Evolutionary conservation across 1,284 basidiomycete species (phyloP), one percentile per base, ranked within the genome.

Genomic region (Ceratobasidium sp.): DNA sequence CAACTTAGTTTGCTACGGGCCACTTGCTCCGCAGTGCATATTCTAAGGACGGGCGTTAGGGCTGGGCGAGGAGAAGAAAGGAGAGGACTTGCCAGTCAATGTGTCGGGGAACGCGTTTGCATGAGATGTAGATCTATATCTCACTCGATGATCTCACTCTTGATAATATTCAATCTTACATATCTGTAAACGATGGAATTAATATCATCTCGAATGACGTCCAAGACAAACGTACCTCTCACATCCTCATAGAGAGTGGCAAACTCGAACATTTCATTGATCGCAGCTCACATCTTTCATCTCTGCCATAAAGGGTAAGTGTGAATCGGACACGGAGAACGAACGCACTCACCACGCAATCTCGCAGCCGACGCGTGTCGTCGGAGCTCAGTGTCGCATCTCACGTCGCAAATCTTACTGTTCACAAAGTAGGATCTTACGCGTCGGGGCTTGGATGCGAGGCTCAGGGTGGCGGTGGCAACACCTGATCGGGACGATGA

Each of bases 371-470:
- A 54, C n/a, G 29, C 14, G 1, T 13, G 16, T 58, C 16, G 56
- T 59, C 56, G 31, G 19, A n/a, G 56, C 56, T 59, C 31, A 59
- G 34, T 29, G 13, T n/a, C 56, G 29, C 29, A 39, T 37, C 56
- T 59, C 56, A 37, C 19, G 34, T 27, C 34, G n/a, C 37, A 22
- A 34, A 27, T 7, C 24, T 31, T 24, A 24, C 53, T 22, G 14
- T 14, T 59, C 7, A 22, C 14, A 41, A n/a, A n/a, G 16, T 13
- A 24, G 11, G 41, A 46, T 63, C 61, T 63, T 63, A 63, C 61
- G 61, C 61, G 61, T 63, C 61, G 61, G 48, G 46, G 61, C 43
- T 61, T 41, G 43, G 2, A n/a, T n/a, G n/a, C n/a, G 43, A 48
- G 24, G 22, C 59, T 41, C 16, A 29, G 8, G 41, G 61, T 48